Evolutionary conservation across 2,329 filamentous ascomycete species (phyloP).

Genomic region (Hypoxylon sp.): DNA sequence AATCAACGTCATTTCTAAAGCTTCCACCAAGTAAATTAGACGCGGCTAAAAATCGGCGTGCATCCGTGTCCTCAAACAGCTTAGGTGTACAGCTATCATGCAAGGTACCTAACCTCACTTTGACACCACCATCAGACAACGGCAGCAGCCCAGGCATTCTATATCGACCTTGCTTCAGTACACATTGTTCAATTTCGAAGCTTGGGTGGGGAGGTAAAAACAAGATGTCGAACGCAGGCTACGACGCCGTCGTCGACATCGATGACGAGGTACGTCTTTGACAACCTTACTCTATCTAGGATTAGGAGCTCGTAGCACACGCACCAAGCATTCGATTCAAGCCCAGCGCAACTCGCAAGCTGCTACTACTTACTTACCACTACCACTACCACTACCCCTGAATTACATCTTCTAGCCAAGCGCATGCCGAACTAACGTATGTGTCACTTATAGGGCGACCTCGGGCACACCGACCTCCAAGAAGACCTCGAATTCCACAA

Average conservation of each 20-base stretch:
- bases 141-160: neutral
- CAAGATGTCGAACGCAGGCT: constrained; percentile 85
- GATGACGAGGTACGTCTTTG: constrained; percentile 83
- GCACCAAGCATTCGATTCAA: neutral
- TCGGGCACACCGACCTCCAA: constrained; percentile 97
- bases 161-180: neutral
- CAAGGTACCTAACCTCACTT: constrained; percentile 16
- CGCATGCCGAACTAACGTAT: constrained; percentile 21
- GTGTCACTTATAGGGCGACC: constrained; percentile 79
- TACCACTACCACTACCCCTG: no score
- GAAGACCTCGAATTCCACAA: constrained; percentile 99
- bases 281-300: neutral
- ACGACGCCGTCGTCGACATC: constrained; percentile 98
- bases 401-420: neutral
- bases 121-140: constrained; percentile 5
- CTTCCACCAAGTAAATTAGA: constrained; percentile 32
- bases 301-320: neutral
- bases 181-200: neutral
- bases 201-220: constrained; percentile 23
- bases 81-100: constrained; percentile 14
- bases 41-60: constrained; percentile 51
- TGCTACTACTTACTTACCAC: neutral
- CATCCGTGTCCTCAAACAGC: constrained; percentile 52
- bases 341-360: neutral
- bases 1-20: constrained; percentile 27